Conservation (phyloP, 2,329 filamentous ascomycete genomes). For the Fusarium bactridioides region DNA sequence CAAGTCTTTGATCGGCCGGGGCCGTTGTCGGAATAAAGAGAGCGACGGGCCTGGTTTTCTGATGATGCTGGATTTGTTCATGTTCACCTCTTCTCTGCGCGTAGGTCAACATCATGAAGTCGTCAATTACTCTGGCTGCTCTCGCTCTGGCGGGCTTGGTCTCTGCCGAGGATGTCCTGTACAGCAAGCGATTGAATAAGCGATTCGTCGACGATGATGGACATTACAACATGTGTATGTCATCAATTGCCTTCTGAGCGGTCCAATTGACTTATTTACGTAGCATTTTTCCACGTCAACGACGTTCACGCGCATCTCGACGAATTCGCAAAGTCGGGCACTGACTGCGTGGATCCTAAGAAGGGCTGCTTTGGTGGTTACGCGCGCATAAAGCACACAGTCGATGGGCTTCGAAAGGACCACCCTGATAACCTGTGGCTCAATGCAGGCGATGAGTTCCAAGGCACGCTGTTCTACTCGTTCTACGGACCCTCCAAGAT, state of each 20-base stretch:
- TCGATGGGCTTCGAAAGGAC: conserved; percentile 63
- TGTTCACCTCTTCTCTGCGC: neutral
- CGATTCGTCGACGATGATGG: conserved; percentile 58
- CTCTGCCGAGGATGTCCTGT: conserved; percentile 55
- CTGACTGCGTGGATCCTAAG: conserved; percentile 65
- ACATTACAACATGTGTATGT: conserved; percentile 61
- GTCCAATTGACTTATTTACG: neutral
- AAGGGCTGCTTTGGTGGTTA: conserved; percentile 71
- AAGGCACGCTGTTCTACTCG: conserved; percentile 72
- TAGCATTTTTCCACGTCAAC: conserved; percentile 73
- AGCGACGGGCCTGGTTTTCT: conserved; percentile 6
- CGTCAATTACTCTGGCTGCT: conserved; percentile 30
- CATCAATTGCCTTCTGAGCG: neutral
- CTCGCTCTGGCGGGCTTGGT: conserved; percentile 43
- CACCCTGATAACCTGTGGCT: conserved; percentile 69
- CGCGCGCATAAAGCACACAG: conserved; percentile 67
- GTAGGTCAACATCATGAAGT: conserved; percentile 30
- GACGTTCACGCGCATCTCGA: conserved; percentile 74
- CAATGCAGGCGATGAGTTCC: conserved; percentile 74
- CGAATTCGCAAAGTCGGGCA: conserved; percentile 67
- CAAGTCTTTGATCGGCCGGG: conserved; percentile 13
- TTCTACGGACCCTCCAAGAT: conserved; percentile 75
- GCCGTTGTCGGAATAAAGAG: conserved; percentile 23
- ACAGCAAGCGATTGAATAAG: conserved; percentile 58
- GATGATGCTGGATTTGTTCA: neutral